These are phyloP conservation scores for Claviceps fusiformis DNA, from an alignment of 2,329 filamentous ascomycete species.

Conservation along the genomic window DNA sequence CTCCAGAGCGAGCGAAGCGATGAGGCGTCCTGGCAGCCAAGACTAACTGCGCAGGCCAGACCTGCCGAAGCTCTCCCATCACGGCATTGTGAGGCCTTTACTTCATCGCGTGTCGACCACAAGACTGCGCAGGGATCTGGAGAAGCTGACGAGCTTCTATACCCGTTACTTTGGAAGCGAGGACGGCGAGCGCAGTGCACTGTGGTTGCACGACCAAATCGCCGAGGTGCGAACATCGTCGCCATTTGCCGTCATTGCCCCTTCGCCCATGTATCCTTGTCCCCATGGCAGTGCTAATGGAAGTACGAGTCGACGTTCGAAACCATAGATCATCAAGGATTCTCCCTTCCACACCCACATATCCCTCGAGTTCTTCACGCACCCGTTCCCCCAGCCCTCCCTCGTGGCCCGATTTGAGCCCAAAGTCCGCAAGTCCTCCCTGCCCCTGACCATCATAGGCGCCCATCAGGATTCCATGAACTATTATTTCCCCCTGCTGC, in stretches of 20 bases:
- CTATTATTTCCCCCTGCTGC: slow-evolving; percentile 25
- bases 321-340: slow-evolving; percentile 16
- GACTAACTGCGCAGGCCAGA: slow-evolving; percentile 11
- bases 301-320: too few species aligned
- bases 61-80: slow-evolving; percentile 28
- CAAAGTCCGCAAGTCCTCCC: slow-evolving; percentile 17
- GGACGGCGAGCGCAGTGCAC: slow-evolving; percentile 18
- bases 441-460: slow-evolving; percentile 29
- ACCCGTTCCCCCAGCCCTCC: slow-evolving; percentile 31
- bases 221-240: slow-evolving; percentile 12
- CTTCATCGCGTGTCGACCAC: slow-evolving; percentile 44
- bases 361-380: slow-evolving; percentile 27
- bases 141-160: slow-evolving; percentile 47
- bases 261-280: too few species aligned
- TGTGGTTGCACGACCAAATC: slow-evolving; percentile 23
- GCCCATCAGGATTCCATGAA: slow-evolving; percentile 35
- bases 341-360: slow-evolving; percentile 23
- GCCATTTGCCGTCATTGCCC: too few species aligned
- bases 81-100: slow-evolving; percentile 41
- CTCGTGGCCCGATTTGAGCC: slow-evolving; percentile 34
- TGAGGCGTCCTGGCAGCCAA: neutral
- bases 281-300: too few species aligned
- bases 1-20: too few species aligned
- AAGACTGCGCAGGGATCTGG: slow-evolving; percentile 51
- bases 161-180: slow-evolving; percentile 39